Base-by-base conservation (phyloP, 495 filamentous ascomycete genomes). In the Penicillium simplicissimum region DNA sequence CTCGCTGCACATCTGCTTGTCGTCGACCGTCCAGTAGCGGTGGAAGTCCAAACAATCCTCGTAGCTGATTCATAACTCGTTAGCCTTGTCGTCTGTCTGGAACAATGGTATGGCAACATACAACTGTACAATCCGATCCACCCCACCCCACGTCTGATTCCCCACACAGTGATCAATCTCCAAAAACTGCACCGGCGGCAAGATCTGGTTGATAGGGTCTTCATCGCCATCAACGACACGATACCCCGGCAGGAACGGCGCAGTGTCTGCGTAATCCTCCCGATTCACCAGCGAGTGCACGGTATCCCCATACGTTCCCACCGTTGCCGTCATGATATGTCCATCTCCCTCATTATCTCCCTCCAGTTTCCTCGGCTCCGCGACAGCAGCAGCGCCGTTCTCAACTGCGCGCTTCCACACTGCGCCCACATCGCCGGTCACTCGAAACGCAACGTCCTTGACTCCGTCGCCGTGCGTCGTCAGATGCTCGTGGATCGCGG, bases 151-250 rank as follows among this genome's bases (percentile, higher is more conserved):
- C 71, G 85, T 82, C 72, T 94, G 90, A 77, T 93, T 93, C 58
- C 91, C 91, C 57, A 94, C 91, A 74, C 91, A 94, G 75, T 95
- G 91, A 74, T 94, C 90, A 68, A 95, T 88, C 62, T 83, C 84
- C 55, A 83, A 75, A 19, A 94, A 79, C 1, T 75, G 66, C 15
- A 93, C 77, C 14, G 67, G 15, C 0, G 90, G 90, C 2, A 83
- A 63, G 38, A 72, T 62, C 17, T 58, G 64, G 4, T 76, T 72
- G 19, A 88, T 77, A 1, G 74, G 63, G 58, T 85, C 78, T 14
- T 74, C 65, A 23, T 67, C 51, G 4, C 72, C 54, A 35, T 49
- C 65, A 23, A 79, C 58, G 1, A 73, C 36, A 43, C 80, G 78
- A 76, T 86, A 96, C 4, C 91, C 90, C 0, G 91, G 91, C 10